phyloP scores from a whole-genome alignment of 306 rosid species.

The Benincasa hispida region DNA sequence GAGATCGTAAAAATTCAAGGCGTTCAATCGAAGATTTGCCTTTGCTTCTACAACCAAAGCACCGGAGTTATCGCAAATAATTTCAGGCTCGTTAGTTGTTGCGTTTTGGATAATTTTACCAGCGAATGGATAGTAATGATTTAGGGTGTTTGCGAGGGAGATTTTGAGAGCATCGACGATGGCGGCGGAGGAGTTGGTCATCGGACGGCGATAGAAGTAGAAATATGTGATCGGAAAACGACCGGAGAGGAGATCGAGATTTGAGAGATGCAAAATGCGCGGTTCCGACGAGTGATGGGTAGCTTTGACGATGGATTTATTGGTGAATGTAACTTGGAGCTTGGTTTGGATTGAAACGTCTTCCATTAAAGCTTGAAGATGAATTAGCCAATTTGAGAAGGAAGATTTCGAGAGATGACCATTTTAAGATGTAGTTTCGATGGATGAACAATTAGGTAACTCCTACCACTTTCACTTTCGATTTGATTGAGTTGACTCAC shows the following conservation, averaged over 20 bases:
- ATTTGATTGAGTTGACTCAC: not conserved
- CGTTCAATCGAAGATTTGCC: constrained; percentile 28
- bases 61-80: constrained; percentile 62
- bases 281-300: constrained; percentile 23
- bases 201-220: constrained; percentile 44
- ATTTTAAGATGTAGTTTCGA: not conserved
- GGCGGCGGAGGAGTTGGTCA: not conserved
- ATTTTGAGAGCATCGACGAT: constrained; percentile 32
- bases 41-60: constrained; percentile 50
- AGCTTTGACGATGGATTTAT: constrained; percentile 40
- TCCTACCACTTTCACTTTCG: not conserved
- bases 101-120: constrained; percentile 51
- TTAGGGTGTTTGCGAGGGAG: constrained; percentile 41
- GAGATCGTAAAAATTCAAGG: constrained; percentile 47
- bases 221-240: constrained; percentile 81
- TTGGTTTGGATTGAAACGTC: not conserved
- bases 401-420: not conserved
- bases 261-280: constrained; percentile 40
- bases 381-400: not conserved
- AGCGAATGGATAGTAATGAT: constrained; percentile 48
- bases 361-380: constrained; percentile 5
- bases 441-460: not conserved
- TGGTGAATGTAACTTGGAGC: constrained; percentile 36
- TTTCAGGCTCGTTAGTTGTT: constrained; percentile 53
- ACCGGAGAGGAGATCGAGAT: constrained; percentile 81